Evolutionary conservation across 2,329 filamentous ascomycete species (phyloP).

Genomic region (Alternaria burnsii): DNA sequence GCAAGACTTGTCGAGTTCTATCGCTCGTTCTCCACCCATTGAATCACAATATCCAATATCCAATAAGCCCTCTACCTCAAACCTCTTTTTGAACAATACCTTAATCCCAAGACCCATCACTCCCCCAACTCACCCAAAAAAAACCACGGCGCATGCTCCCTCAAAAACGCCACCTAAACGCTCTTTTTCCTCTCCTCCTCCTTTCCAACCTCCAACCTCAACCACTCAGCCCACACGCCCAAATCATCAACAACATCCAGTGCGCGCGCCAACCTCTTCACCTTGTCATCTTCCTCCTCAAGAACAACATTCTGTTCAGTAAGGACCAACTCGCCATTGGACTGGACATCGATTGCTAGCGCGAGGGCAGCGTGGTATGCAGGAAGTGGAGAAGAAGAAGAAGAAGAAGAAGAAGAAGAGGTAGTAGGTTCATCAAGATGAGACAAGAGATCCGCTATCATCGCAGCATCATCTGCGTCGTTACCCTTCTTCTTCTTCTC

Average conservation of each 20-base stretch:
- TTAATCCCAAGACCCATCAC: too few relatives aligned
- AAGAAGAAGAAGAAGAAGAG: too few relatives aligned
- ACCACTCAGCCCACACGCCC: conserved; percentile 62
- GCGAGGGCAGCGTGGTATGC: conserved; percentile 51
- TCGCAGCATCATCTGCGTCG: neutral
- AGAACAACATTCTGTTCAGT: conserved; percentile 65
- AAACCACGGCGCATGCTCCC: too few relatives aligned
- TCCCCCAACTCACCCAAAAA: too few relatives aligned
- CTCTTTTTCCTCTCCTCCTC: neutral
- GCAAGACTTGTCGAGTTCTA: too few relatives aligned
- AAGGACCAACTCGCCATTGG: conserved; percentile 67
- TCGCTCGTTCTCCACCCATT: too few relatives aligned
- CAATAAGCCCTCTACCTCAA: too few relatives aligned
- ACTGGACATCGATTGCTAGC: conserved; percentile 66
- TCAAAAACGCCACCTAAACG: neutral
- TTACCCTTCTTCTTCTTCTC: neutral
- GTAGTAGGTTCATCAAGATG: conserved; percentile 16
- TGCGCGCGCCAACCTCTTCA: conserved; percentile 53
- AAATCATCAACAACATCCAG: conserved; percentile 60
- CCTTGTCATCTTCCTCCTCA: conserved; percentile 12
- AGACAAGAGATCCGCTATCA: conserved; percentile 16
- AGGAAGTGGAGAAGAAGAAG: conserved; percentile 14
- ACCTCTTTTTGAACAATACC: too few relatives aligned
- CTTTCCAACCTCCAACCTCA: conserved; percentile 36
- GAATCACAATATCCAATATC: too few relatives aligned